Percentiles rank a stretch among this genome's conserved stretches.
These are phyloP conservation scores for Plantago coronopus DNA, from an alignment of 305 asterid genomes.

Conservation along the genomic window DNA sequence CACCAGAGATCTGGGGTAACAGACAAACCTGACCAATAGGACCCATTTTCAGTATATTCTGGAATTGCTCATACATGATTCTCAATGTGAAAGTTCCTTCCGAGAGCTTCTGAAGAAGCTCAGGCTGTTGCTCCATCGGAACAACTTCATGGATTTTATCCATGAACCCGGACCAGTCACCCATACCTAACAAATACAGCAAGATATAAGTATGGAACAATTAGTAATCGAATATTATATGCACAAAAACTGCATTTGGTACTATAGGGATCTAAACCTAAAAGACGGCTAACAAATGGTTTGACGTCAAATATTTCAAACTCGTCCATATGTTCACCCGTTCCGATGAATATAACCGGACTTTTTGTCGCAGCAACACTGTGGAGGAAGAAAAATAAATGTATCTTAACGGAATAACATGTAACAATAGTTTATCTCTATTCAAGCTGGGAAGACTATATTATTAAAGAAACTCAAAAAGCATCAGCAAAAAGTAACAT, in stretches of 20 bases:
- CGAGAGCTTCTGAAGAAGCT: slow-evolving; percentile 89
- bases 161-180: slow-evolving; percentile 97
- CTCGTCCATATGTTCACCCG: slow-evolving; percentile 99
- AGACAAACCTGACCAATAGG: slow-evolving; percentile 96
- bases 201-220: slow-evolving; percentile 11
- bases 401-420: not conserved
- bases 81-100: slow-evolving; percentile 91
- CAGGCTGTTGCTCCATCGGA: slow-evolving; percentile 97
- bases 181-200: slow-evolving; percentile 55
- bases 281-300: slow-evolving; percentile 94
- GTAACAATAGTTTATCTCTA: not conserved
- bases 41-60: slow-evolving; percentile 90
- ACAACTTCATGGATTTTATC: slow-evolving; percentile 95
- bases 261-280: slow-evolving; percentile 46
- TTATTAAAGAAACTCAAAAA: not conserved
- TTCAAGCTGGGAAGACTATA: not conserved
- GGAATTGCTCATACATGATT: slow-evolving; percentile 92
- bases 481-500: not conserved
- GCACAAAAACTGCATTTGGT: slow-evolving; percentile 15
- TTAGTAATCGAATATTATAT: slow-evolving; percentile 6
- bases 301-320: slow-evolving; percentile 90
- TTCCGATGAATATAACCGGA: slow-evolving; percentile 91
- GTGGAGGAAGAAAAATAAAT: slow-evolving; percentile 32
- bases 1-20: slow-evolving; percentile 13
- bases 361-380: slow-evolving; percentile 98